Evolutionary conservation across 176 grass and related monocot genomes (phyloP), one percentile per base, ranked within the genome.

Genomic region (Ananas comosus): DNA sequence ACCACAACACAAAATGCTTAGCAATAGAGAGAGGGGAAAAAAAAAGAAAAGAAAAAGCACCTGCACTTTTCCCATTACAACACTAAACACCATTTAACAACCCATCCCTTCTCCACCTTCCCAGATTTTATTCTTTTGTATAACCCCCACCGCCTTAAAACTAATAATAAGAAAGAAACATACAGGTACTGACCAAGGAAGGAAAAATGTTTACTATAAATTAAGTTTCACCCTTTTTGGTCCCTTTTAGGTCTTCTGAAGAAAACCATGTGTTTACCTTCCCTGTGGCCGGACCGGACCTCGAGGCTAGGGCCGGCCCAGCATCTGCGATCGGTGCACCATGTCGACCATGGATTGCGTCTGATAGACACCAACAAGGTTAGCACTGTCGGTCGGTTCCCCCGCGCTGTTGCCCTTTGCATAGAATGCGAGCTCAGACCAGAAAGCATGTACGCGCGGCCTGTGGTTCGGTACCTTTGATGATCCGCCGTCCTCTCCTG

Each of bases 261-360:
- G 33, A 42, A 7, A 42, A 6, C 33, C 33, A 42, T 42, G 0
- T 42, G 0, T 4, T 42, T 6, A 42, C 4, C 4, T 42, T 42
- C 33, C 33, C 1, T 7, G 33, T 29, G 69, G 72, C 52, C 70
- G 28, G 52, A 57, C 47, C 61, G 59, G 69, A 12, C 51, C 64
- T 50, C 66, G 77, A 13, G 88, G 76, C 3, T 57, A 72, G 61
- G 80, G 33, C 6, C 4, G 64, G 72, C 73, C 29, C 13, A 81
- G 27, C 25, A 81, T 90, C 72, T 88, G 94, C 0, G 89, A 97
- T 59, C 86, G 81, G 64, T 86, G 82, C 25, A 93, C 42, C 94
- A 90, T 97, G 65, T 88, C 71, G 2, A 85, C 67, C 86, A 88
- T 82, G 7, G 50, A 76, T 11, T 78, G 86, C 49, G 82, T 85